These are phyloP conservation scores for Botryobasidium botryosum DNA, from an alignment of 768 basidiomycete genomes.

Conservation along the genomic window DNA sequence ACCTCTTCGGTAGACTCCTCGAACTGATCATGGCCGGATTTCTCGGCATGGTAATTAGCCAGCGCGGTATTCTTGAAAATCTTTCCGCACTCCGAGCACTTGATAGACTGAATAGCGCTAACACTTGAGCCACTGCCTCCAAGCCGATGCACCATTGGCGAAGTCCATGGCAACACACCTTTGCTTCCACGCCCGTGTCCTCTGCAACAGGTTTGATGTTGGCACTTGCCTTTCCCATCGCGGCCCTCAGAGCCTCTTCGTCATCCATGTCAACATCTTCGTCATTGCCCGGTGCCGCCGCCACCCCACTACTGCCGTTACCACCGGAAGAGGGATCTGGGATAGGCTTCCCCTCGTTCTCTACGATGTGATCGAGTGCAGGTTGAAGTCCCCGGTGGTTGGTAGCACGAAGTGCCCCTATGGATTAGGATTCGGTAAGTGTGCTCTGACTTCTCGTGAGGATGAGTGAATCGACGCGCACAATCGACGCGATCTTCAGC, in stretches of 20 bases:
- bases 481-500: conserved; percentile 72
- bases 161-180: conserved; percentile 26
- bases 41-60: conserved; percentile 87
- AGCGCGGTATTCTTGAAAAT: conserved; percentile 71
- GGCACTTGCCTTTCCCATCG: conserved; percentile 27
- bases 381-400: conserved; percentile 71
- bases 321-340: conserved; percentile 42
- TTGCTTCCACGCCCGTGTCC: conserved; percentile 39
- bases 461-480: conserved; percentile 23
- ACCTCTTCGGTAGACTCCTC: conserved; percentile 94
- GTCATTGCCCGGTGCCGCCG: conserved; percentile 8
- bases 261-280: conserved; percentile 57
- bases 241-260: conserved; percentile 38
- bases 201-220: conserved; percentile 18
- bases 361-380: conserved; percentile 78
- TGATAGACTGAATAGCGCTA: conserved; percentile 42
- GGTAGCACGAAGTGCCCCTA: conserved; percentile 84
- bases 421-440: not conserved
- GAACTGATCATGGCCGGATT: conserved; percentile 88
- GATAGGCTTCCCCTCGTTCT: conserved; percentile 57
- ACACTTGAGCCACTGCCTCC: not conserved
- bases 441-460: not conserved
- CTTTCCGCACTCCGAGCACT: conserved; percentile 72
- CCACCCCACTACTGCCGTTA: no score
- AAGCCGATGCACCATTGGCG: not conserved